Evolutionary conservation across 305 asterid genomes (phyloP), one percentile per base, ranked within the genome.

Genomic region (Ilex paraguariensis): DNA sequence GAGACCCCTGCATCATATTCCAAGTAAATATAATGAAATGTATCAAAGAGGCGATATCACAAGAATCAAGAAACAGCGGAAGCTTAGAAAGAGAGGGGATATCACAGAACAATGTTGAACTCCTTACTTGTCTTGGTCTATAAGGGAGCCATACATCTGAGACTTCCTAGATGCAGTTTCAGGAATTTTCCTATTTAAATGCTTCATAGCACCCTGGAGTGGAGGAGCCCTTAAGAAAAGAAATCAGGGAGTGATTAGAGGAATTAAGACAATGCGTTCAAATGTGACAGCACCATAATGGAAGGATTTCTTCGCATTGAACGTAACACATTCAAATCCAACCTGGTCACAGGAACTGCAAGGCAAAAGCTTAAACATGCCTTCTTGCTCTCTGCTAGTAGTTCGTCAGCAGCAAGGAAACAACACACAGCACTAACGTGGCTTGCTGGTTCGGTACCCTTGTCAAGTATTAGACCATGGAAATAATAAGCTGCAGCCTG

Each of bases 401-500:
- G 33, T 17, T 90, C 86, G 64, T 90, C 86, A 2, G 97, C 91
- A 51, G 89, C 91, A 0, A 90, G 82, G 69, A 74, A 84, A 75
- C 97, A 87, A 62, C 89, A 81, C 57, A 87, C 56, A 0, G 90
- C 92, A 12, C 73, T 76, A 13, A 79, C 64, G 6, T 84, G 96
- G 77, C 82, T 69, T 10, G 95, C 77, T 49, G 91, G 84, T 62
- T 85, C 92, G 0, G 74, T 73, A 46, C 88, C 84, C 72, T 87
- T 90, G 59, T 90, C 97, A 2, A 80, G 61, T 46, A 90, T 82
- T 14, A 85, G 74, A 17, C 89, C 95, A 8, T 90, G 96, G 70
- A 84, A 90, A 83, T 90, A 87, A 71, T 85, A 90, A 48, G 97
- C 93, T 54, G 87, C 93, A 56, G 93, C 95, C 97, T 90, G 28